Base-by-base conservation (phyloP, 306 rosid genomes). In the Vigna unguiculata region DNA sequence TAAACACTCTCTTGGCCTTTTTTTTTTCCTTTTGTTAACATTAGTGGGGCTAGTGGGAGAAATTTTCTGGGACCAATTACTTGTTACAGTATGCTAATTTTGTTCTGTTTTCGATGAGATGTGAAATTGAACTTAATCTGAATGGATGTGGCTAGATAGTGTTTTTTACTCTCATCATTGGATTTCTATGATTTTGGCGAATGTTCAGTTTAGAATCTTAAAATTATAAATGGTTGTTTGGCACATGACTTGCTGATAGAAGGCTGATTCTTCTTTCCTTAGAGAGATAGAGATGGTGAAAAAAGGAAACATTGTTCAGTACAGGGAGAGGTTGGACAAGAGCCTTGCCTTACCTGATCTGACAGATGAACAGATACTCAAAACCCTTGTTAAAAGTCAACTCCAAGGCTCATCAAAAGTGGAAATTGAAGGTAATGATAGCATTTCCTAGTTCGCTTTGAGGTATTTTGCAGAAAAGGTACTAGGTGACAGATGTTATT, bases 261-360 rank as follows among this genome's bases (percentile, higher is more conserved):
- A 68, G 70, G 70, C 34, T 40, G 12, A 65, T 82, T 40, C 25
- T 70, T 47, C 64, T 74, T 71, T 75, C 16, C 46, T 81, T 77
- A 53, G 84, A 71, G 78, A 66, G 3, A 81, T 62, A 84, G 79
- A 52, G 82, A 95, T 95, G 98, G 93, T 69, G 57, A 81, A 83
- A 68, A 87, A 72, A 49, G 68, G 75, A 62, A 85, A 86, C 45
- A 91, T 92, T 78, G 81, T 71, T 69, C 81, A 90, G 76, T 95
- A 95, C 78, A 90, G 98, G 73, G 91, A 91, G 87, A 91, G 97
- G 81, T 85, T 95, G 71, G 96, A 95, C 61, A 88, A 74, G 68
- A 87, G 97, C 19, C 93, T 95, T 36, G 71, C 87, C 55, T 88
- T 90, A 48, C 90, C 92, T 64, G 89, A 88, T 87, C 89, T 95